phyloP scores from a whole-genome alignment of 352 stramenopile species.

The Globisporangium acanthophoron region DNA sequence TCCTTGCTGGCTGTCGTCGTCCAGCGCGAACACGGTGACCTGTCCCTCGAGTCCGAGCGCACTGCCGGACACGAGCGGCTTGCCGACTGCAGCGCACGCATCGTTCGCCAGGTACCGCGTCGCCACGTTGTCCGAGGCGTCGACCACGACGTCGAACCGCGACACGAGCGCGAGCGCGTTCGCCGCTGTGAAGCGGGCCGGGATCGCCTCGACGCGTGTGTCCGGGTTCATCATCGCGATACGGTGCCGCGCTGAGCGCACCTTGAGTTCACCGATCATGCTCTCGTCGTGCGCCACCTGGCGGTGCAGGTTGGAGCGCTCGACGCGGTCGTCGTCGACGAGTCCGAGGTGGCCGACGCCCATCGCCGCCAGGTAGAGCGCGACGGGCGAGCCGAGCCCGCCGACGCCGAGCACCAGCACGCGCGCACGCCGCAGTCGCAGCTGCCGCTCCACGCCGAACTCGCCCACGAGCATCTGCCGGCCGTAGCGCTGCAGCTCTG shows the following conservation, averaged over 20 bases:
- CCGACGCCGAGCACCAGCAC: slow-evolving; percentile 93
- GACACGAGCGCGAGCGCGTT: slow-evolving; percentile 83
- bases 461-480: slow-evolving; percentile 93
- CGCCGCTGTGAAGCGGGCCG: slow-evolving; percentile 43
- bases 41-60: slow-evolving; percentile 96
- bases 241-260: slow-evolving; percentile 68
- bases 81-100: slow-evolving; percentile 80
- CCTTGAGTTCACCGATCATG: slow-evolving; percentile 86
- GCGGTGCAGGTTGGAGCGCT: slow-evolving; percentile 96
- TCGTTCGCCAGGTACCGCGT: slow-evolving; percentile 97
- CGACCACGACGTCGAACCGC: slow-evolving; percentile 90
- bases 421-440: slow-evolving; percentile 59
- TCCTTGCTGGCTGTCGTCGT: slow-evolving; percentile 17
- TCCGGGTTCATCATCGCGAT: slow-evolving; percentile 77
- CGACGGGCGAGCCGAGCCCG: slow-evolving; percentile 93
- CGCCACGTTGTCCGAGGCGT: slow-evolving; percentile 94
- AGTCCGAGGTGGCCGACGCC: slow-evolving; percentile 92
- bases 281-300: slow-evolving; percentile 93
- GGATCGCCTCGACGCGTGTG: slow-evolving; percentile 45
- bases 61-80: slow-evolving; percentile 92
- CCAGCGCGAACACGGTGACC: slow-evolving; percentile 93
- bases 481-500: slow-evolving; percentile 86
- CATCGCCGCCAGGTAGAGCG: slow-evolving; percentile 94
- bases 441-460: slow-evolving; percentile 88
- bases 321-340: slow-evolving; percentile 94